Base-by-base conservation (phyloP, 2,329 filamentous ascomycete genomes). In the Penicillium decumbens region DNA sequence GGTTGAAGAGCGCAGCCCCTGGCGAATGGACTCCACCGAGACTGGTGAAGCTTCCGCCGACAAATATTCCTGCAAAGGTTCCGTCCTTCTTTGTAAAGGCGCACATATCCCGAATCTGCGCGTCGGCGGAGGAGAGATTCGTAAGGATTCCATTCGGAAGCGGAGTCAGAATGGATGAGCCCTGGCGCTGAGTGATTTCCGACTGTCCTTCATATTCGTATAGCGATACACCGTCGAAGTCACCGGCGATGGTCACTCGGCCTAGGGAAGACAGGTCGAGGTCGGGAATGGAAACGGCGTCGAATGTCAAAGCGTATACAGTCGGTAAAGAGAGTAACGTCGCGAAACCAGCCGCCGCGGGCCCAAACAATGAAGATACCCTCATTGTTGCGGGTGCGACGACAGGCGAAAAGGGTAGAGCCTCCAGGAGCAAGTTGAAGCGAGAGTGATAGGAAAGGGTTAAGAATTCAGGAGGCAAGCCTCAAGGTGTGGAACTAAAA, bases 21-120 rank as follows among this genome's bases (percentile, higher is more conserved):
- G 83, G 83, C 2, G 90, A 89, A 64, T 88, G 75, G 49, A 85
- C 79, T 50, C 84, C 84, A 51, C 85, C 88, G 54, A 98, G 74
- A 68, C 89, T 95, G 28, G 93, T 97, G 67, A 98, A 98, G 74
- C 97, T 97, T 41, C 93, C 93, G 48, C 88, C 93, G 13, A 98
- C 80, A 41, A 97, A 80, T 25, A 97, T 81, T 35, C 87, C 85
- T n/a, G 80, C 77, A 49, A 85, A 72, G 5, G 77, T 79, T 56
- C 87, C 87, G 68, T 88, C 80, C 49, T 79, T 77, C 60, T 78
- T 73, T 44, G 83, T 77, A 61, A 92, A 88, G 18, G 85, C 75
- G 74, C 93, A 98, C 87, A 98, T 93, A 56, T 89, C 80, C 64
- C 84, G 80, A 64, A 98, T 95, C 42, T 86, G 83, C 50, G 87